Conservation (phyloP, 495 filamentous ascomycete species). For the Sabuloglossum arenarium region DNA sequence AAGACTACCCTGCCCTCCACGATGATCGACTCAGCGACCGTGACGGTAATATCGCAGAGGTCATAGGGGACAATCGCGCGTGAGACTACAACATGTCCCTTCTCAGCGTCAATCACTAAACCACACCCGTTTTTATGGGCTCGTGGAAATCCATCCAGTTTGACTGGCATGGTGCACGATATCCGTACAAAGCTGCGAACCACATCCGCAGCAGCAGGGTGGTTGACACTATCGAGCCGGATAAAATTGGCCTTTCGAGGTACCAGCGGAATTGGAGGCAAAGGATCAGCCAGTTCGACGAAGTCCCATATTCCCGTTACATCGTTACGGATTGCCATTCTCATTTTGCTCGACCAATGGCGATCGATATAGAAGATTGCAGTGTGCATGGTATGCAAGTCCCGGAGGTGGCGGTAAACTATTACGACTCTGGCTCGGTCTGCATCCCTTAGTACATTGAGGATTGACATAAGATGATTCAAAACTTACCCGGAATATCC, state of each 20-base stretch:
- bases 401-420: constrained; percentile 85
- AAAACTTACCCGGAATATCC: constrained; percentile 39
- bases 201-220: constrained; percentile 76
- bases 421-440: constrained; percentile 81
- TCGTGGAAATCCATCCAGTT: constrained; percentile 88
- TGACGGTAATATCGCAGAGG: constrained; percentile 85
- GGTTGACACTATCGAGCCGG: constrained; percentile 65
- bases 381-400: constrained; percentile 85
- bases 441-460: constrained; percentile 1
- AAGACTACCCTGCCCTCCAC: constrained; percentile 88
- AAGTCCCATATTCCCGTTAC: constrained; percentile 89
- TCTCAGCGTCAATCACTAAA: constrained; percentile 84
- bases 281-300: constrained; percentile 54
- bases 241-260: constrained; percentile 74
- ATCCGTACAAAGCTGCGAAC: constrained; percentile 90
- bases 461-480: background rate
- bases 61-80: constrained; percentile 89
- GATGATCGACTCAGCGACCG: constrained; percentile 87
- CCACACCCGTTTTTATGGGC: constrained; percentile 87
- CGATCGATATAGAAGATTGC: constrained; percentile 83
- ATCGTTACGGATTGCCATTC: constrained; percentile 81
- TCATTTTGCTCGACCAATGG: constrained; percentile 90
- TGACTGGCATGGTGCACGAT: constrained; percentile 76
- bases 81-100: constrained; percentile 84
- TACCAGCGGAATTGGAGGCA: constrained; percentile 50